Evolutionary conservation across 2,329 filamentous ascomycete genomes (phyloP), one percentile per base, ranked within the genome.

Genomic region (Daldinia sp.): DNA sequence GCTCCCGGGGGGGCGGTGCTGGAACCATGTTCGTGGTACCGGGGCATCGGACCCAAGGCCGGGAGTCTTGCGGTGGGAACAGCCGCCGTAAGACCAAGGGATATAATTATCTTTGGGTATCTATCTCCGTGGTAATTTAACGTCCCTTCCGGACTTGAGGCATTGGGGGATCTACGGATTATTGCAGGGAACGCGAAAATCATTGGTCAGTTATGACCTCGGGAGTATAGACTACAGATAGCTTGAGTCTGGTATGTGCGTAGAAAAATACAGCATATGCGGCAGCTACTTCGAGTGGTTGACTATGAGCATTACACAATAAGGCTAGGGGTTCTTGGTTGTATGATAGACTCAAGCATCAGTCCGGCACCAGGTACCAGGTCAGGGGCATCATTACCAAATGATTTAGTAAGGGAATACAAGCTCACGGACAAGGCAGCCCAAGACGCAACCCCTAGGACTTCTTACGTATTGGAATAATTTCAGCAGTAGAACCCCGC

Each of bases 1-100:
- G 21, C 13, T 25, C 15, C 39, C 19, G 39, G 48, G 27, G 19
- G 39, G 48, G 27, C 27, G 39, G 39, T 48, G 45, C 27, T 48
- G 3, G 25, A 48, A 48, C 27, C 27, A 48, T 29, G 45, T 9
- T 48, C n/a, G 17, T 43, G 19, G 21, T 48, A 30, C 39, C 47
- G 19, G 43, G 57, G 59, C 39, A 15, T 57, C 48, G 59, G 43
- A n/a, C 43, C 48, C 41, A 17, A 49, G 43, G 30, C 34, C 43
- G 35, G 11, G 30, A 49, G 37, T 25, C 37, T 41, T 13, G 43
- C n/a, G 13, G 47, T 34, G 30, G 17, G 21, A 39, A 29, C 39
- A 23, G 29, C 29, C 32, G 37, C 53, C 27, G 49, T 17, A 39
- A 32, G n/a, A 45, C 15, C 39, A 45, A n/a, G 39, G 39, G 21